phyloP scores from a whole-genome alignment of 2,329 filamentous ascomycete species.

The Phyllachora maydis region DNA sequence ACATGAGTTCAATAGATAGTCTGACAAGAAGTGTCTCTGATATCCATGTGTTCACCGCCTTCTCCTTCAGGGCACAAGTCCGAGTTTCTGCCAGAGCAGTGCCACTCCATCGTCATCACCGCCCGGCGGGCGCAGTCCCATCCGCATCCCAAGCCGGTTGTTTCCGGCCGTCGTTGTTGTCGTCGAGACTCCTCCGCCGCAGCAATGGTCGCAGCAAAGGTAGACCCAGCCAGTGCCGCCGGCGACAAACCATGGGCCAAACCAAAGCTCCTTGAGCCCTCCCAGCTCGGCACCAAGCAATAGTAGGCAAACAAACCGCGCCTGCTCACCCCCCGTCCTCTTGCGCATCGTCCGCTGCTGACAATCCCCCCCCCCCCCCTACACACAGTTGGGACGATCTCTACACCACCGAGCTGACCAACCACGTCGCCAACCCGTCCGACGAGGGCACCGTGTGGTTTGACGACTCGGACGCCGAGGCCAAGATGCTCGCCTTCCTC shows the following conservation, averaged over 20 bases:
- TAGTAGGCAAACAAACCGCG: slow-evolving; percentile 37
- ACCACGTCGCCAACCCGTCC: slow-evolving; percentile 48
- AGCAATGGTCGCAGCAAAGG: too few relatives aligned
- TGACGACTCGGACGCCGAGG: slow-evolving; percentile 74
- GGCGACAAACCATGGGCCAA: slow-evolving; percentile 12
- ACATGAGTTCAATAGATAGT: too few relatives aligned
- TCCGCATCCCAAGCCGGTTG: too few relatives aligned
- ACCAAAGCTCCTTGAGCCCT: slow-evolving; percentile 55
- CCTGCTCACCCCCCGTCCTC: slow-evolving; percentile 1
- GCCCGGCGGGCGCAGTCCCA: too few relatives aligned
- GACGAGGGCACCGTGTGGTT: slow-evolving; percentile 94
- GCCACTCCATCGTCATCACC: too few relatives aligned
- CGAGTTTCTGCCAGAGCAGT: too few relatives aligned
- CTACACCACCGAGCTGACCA: slow-evolving; percentile 50
- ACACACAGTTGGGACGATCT: slow-evolving; percentile 49
- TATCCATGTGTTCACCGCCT: too few relatives aligned
- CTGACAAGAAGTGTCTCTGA: too few relatives aligned
- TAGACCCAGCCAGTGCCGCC: too few relatives aligned
- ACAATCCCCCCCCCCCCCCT: not conserved
- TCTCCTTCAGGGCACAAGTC: too few relatives aligned
- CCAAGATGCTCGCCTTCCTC: slow-evolving; percentile 56
- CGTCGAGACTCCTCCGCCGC: too few relatives aligned
- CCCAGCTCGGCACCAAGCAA: slow-evolving; percentile 67
- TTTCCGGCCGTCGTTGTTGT: too few relatives aligned
- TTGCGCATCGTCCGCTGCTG: not conserved